Evolutionary conservation across 192 early-diverging fungal species (phyloP).

Genomic region (Coemansia javaensis): DNA sequence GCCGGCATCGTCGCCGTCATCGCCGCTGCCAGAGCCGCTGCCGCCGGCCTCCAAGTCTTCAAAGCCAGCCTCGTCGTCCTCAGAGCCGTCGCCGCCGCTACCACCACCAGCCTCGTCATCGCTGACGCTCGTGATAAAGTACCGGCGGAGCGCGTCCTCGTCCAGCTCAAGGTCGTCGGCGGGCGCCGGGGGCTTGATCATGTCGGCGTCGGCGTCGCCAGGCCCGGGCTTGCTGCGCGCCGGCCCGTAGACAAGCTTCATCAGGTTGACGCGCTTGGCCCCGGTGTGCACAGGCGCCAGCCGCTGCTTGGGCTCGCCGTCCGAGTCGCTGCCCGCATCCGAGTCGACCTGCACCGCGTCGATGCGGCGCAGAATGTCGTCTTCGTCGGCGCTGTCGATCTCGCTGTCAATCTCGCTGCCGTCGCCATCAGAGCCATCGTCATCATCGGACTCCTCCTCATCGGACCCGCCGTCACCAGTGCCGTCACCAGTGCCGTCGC

Average conservation of each 20-base stretch:
- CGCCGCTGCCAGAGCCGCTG: constrained; percentile 45
- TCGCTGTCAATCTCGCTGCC: constrained; percentile 3
- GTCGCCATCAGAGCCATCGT: constrained; percentile 19
- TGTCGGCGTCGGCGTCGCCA: constrained; percentile 40
- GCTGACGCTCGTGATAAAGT: constrained; percentile 41
- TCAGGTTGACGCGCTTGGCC: constrained; percentile 68
- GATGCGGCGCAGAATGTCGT: constrained; percentile 26
- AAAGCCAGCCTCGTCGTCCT: constrained; percentile 43
- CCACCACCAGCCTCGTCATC: constrained; percentile 33
- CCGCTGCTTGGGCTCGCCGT: constrained; percentile 6
- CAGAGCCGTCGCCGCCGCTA: constrained; percentile 34
- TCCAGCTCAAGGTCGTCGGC: constrained; percentile 34
- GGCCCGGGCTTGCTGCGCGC: constrained; percentile 47
- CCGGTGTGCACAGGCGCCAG: constrained; percentile 36
- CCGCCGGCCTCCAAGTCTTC: constrained; percentile 26
- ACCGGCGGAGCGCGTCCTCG: constrained; percentile 14
- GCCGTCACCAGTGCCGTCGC: constrained; percentile 9
- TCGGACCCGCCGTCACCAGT: constrained; percentile 24
- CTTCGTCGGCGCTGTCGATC: constrained; percentile 26
- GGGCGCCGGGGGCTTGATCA: constrained; percentile 29
- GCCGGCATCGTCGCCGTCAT: constrained; percentile 4
- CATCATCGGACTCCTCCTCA: constrained; percentile 15
- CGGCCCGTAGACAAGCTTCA: constrained; percentile 83
- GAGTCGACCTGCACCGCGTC: constrained; percentile 5
- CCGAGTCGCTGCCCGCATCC: constrained; percentile 7